Base-by-base conservation (phyloP, 306 rosid genomes). In the Cicer judaicum region DNA sequence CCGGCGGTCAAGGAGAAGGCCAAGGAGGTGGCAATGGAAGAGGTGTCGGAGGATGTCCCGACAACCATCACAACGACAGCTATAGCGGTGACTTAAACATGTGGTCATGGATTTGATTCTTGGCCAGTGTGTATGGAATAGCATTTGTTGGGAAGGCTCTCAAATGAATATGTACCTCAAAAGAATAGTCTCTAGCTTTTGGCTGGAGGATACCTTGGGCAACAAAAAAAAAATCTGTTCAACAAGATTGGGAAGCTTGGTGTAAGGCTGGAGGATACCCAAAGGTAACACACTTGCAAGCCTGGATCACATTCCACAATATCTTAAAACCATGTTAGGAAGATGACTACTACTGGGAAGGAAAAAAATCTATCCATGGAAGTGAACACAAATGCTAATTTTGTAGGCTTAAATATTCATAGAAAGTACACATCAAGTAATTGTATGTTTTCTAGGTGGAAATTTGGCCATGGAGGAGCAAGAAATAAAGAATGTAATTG, bases 271-370 rank as follows among this genome's bases (percentile, higher is more conserved):
- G 18, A 16, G 19, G 19, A 18, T 18, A 44, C 49, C 42, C 43
- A 13, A 60, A 60, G 49, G 64, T 59, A 59, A 29, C 43, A 16
- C 65, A 36, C 38, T 34, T 60, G 65, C 65, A 12, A n/a, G 65
- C 43, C 41, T 60, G 13, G 65, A 60, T 12, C 65, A 12, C 3
- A 38, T 60, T 34, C 18, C 65, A 60, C 10, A 29, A 34, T 60
- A 34, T 34, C 16, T 18, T 54, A 54, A 18, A 18, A 54, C 61
- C 36, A 54, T 54, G 61, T 54, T 18, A 16, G 7, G 34, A 54
- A 54, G 36, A 60, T 42, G 18, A 59, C 65, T 60, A 60, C 43
- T 11, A 34, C 13, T 29, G 34, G 41, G 16, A 60, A 60, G 18
- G 65, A 10, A 8, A 8, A 15, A 60, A 7, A 60, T 24, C 41